Percentiles rank a stretch among this genome's conserved stretches.
These are phyloP conservation scores for Sphaerulina musiva DNA, from an alignment of 2,329 filamentous ascomycete species.

Conservation along the genomic window DNA sequence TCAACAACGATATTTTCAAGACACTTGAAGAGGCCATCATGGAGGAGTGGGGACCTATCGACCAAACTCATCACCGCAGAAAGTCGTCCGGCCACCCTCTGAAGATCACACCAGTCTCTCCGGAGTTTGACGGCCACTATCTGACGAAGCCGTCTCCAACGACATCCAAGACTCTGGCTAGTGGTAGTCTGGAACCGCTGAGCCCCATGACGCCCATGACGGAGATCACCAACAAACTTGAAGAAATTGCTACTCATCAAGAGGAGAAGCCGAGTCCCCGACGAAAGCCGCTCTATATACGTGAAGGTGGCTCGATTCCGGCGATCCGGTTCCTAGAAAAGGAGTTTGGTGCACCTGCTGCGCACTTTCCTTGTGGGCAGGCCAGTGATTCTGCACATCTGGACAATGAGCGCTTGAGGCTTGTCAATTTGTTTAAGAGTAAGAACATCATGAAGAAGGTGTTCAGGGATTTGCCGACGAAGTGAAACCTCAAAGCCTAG, in stretches of 20 bases:
- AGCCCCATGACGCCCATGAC: conserved; percentile 24
- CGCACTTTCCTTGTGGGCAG: conserved; percentile 89
- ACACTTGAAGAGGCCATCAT: conserved; percentile 81
- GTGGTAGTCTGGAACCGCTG: conserved; percentile 21
- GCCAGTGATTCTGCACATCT: conserved; percentile 90
- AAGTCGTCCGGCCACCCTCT: conserved; percentile 15
- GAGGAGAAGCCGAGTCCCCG: conserved; percentile 17
- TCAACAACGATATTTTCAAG: conserved; percentile 81
- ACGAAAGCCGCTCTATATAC: conserved; percentile 75
- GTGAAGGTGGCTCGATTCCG: conserved; percentile 91
- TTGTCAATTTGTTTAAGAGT: conserved; percentile 84
- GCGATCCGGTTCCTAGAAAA: conserved; percentile 92
- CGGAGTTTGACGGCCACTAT: conserved; percentile 14
- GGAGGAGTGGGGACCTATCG: conserved; percentile 67
- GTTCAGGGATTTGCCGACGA: conserved; percentile 47
- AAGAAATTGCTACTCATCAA: conserved; percentile 35
- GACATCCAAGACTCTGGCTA: conserved; percentile 35
- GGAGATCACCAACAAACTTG: conserved; percentile 23
- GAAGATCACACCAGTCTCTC: conserved; percentile 10
- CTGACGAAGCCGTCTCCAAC: conserved; percentile 40
- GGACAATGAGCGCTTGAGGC: conserved; percentile 85
- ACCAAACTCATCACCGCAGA: conserved; percentile 25
- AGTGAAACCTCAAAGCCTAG: conserved; percentile 13
- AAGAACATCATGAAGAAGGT: conserved; percentile 85
- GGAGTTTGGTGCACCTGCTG: conserved; percentile 83